A percentile compares a stretch with the other conserved stretches of the same genome.
Evolutionary conservation across 805 yeast species (phyloP).

Genomic region (Spathaspora passalidarum): DNA sequence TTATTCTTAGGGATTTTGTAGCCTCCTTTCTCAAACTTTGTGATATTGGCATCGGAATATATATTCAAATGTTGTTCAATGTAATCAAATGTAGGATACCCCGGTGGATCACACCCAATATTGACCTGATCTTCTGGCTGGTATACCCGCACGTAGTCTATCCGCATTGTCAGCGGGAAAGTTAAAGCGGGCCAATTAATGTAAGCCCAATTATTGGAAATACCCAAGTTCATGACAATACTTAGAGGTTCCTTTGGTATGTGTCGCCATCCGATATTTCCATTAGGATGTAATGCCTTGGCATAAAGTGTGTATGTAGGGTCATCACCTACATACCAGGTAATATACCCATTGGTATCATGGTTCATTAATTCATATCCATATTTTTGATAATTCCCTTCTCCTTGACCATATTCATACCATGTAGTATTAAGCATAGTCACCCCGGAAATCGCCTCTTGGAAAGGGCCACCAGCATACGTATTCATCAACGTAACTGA

Average conservation of each 20-base stretch:
- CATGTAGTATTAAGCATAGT: conserved; percentile 75
- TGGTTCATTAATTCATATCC: conserved; percentile 77
- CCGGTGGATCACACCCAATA: conserved; percentile 78
- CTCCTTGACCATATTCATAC: conserved; percentile 64
- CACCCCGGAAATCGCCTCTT: conserved; percentile 83
- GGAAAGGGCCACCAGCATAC: conserved; percentile 88
- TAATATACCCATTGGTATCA: conserved; percentile 63
- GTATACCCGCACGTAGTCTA: conserved; percentile 83
- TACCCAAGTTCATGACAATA: conserved; percentile 77
- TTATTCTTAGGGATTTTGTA: conserved; percentile 40
- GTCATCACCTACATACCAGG: conserved; percentile 76
- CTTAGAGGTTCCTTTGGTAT: conserved; percentile 90
- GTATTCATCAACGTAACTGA: conserved; percentile 78
- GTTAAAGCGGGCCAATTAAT: conserved; percentile 78
- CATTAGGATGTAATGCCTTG: conserved; percentile 77
- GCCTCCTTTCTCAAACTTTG: conserved; percentile 73
- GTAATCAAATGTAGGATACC: conserved; percentile 78
- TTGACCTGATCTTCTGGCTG: conserved; percentile 63
- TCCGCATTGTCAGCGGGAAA: conserved; percentile 71
- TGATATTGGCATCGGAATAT: conserved; percentile 61
- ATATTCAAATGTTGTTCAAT: conserved; percentile 66
- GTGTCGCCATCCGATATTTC: conserved; percentile 77
- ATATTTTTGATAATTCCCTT: conserved; percentile 59
- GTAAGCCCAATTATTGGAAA: conserved; percentile 86
- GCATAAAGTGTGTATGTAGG: conserved; percentile 73